These are phyloP conservation scores for Scenedesmus sp. DNA, from an alignment of 163 green algal species.

Conservation along the genomic window DNA sequence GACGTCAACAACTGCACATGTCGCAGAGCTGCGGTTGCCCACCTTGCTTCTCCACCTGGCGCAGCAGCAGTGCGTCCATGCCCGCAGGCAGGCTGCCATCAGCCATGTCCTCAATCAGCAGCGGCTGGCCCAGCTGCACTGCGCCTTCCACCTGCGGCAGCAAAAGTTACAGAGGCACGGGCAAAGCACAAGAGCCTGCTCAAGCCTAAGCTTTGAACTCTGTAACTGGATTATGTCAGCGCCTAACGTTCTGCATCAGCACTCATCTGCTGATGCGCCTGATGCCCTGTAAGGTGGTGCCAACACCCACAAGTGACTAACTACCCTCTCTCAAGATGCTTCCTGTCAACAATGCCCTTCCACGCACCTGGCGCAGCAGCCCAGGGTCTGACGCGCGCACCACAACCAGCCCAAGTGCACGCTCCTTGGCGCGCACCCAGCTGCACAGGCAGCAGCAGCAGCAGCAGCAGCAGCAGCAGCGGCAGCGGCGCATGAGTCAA, in stretches of 20 bases:
- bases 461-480: no score
- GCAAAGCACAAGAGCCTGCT: no score
- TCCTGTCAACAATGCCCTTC: no score
- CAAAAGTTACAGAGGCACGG: no score
- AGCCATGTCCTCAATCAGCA: conserved; percentile 82
- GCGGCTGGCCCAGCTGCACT: conserved; percentile 77
- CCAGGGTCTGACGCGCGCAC: conserved; percentile 74
- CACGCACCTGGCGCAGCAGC: conserved; percentile 53
- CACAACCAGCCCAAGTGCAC: conserved; percentile 72
- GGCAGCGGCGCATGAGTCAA: no score
- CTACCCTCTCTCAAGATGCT: no score
- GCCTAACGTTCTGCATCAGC: no score
- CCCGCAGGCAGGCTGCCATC: conserved; percentile 74
- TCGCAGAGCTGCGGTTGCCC: neutral
- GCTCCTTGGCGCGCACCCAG: conserved; percentile 89
- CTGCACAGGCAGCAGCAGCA: conserved; percentile 33
- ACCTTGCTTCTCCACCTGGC: conserved; percentile 71
- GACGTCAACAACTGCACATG: neutral
- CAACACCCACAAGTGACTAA: no score
- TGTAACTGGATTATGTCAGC: no score
- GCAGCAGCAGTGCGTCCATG: conserved; percentile 82
- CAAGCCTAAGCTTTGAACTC: no score
- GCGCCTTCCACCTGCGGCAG: conserved; percentile 72
- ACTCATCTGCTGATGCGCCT: no score
- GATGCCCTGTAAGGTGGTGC: no score